Percentiles rank a stretch among this genome's conserved stretches.
phyloP scores from a whole-genome alignment of 2,329 filamentous ascomycete genomes.

The Beauveria bassiana region DNA sequence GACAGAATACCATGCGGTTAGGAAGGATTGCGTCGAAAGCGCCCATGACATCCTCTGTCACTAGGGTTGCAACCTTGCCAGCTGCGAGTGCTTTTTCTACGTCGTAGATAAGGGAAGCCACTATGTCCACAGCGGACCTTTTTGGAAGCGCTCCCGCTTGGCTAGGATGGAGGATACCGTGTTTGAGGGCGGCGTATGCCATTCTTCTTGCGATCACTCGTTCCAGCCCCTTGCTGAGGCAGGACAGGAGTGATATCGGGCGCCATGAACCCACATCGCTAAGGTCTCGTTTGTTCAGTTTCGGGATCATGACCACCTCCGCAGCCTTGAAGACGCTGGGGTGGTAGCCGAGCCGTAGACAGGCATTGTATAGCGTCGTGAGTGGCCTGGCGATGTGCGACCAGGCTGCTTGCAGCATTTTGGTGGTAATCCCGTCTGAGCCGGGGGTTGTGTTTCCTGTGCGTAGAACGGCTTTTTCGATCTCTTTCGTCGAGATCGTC shows the following conservation, averaged over 20 bases:
- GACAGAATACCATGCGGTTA: not conserved
- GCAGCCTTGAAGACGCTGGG: constrained; percentile 16
- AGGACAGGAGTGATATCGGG: constrained; percentile 20
- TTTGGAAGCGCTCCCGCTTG: constrained; percentile 19
- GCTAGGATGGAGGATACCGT: constrained; percentile 16
- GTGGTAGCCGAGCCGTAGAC: constrained; percentile 14
- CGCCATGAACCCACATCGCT: constrained; percentile 14
- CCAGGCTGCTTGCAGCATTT: too few relatives aligned
- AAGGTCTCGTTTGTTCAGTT: constrained; percentile 17
- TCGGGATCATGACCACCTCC: constrained; percentile 19
- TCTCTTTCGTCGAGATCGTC: not conserved
- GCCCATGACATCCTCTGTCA: constrained; percentile 9
- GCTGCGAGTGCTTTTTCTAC: constrained; percentile 14
- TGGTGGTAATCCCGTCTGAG: too few relatives aligned
- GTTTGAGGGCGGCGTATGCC: constrained; percentile 15
- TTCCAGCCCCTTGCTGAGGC: constrained; percentile 21
- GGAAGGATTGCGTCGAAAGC: constrained; percentile 9
- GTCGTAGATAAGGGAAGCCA: constrained; percentile 15
- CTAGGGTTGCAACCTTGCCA: constrained; percentile 4
- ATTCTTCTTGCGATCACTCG: constrained; percentile 18
- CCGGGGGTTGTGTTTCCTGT: too few relatives aligned
- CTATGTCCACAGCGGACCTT: constrained; percentile 15
- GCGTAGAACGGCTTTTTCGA: too few relatives aligned
- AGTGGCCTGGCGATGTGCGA: not conserved
- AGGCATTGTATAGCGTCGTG: constrained; percentile 7